These are phyloP conservation scores for Arthrobotrys pseudoclavata DNA, from an alignment of 2,329 filamentous ascomycete genomes.

Conservation along the genomic window DNA sequence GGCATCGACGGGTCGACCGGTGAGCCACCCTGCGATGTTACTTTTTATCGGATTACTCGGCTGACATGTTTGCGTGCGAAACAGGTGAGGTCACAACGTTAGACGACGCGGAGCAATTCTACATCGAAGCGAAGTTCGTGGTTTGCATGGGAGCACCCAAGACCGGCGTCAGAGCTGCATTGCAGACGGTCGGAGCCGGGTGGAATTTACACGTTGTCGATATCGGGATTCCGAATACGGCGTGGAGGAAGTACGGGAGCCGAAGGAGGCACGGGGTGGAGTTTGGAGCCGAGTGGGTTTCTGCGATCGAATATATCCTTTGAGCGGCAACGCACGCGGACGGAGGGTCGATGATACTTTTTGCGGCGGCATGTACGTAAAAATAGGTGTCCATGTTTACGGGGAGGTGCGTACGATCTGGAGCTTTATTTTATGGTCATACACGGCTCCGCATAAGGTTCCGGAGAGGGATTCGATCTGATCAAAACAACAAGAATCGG, in stretches of 20 bases:
- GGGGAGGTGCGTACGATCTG: no score
- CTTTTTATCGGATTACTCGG: neutral
- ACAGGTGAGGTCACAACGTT: conserved; percentile 70
- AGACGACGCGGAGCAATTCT: conserved; percentile 81
- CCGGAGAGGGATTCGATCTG: no score
- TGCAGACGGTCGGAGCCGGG: conserved; percentile 67
- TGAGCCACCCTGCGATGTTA: conserved; percentile 61
- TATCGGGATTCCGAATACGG: conserved; percentile 83
- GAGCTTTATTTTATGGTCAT: no score
- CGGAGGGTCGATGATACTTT: no score
- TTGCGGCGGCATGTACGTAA: no score
- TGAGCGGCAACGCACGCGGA: no score
- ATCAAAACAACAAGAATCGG: no score
- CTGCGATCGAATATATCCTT: conserved; percentile 73
- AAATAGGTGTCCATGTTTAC: no score
- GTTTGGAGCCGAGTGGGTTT: conserved; percentile 88
- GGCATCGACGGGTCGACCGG: conserved; percentile 86
- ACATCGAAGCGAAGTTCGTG: conserved; percentile 84
- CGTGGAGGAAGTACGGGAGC: conserved; percentile 87
- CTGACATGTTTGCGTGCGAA: conserved; percentile 56
- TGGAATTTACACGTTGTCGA: conserved; percentile 90
- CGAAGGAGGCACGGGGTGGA: conserved; percentile 86
- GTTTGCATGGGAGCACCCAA: conserved; percentile 90
- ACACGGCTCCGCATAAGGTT: no score
- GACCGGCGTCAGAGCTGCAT: conserved; percentile 82